Percentiles rank a stretch among this genome's conserved stretches.
phyloP scores from a whole-genome alignment of 2,329 filamentous ascomycete species.

The Delphinella strobiligena region DNA sequence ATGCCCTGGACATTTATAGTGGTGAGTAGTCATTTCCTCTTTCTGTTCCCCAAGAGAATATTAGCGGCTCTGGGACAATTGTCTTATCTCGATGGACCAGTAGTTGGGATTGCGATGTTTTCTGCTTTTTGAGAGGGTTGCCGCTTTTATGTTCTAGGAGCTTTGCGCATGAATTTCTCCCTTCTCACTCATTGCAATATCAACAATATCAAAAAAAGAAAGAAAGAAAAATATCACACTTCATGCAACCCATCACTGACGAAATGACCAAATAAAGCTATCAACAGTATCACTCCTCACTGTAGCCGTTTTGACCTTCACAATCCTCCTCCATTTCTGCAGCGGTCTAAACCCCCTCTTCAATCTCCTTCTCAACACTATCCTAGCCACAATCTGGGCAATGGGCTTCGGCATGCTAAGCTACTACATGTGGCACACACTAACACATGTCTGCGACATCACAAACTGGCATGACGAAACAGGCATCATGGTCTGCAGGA shows the following conservation, averaged over 20 bases:
- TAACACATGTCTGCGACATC: conserved; percentile 38
- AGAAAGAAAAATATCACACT: neutral
- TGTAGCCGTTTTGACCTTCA: conserved; percentile 35
- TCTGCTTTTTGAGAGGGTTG: too few relatives aligned
- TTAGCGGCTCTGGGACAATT: too few relatives aligned
- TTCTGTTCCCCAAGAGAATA: conserved; percentile 3
- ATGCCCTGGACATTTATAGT: conserved; percentile 49
- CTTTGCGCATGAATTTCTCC: too few relatives aligned
- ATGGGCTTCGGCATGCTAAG: conserved; percentile 39
- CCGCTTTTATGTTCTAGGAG: too few relatives aligned
- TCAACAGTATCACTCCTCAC: conserved; percentile 40
- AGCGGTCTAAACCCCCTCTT: conserved; percentile 40
- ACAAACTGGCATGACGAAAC: conserved; percentile 41
- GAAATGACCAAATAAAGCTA: conserved; percentile 29
- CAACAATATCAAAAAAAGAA: neutral
- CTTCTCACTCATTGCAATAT: neutral
- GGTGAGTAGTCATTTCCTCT: conserved; percentile 32
- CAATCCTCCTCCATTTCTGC: conserved; percentile 39
- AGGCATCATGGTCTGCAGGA: conserved; percentile 44
- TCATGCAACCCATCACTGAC: neutral
- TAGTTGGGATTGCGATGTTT: too few relatives aligned
- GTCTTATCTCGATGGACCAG: too few relatives aligned
- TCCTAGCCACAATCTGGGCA: conserved; percentile 39
- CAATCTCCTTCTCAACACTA: conserved; percentile 37
- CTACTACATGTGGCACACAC: conserved; percentile 42